Evolutionary conservation across 192 early-diverging fungal species (phyloP), one percentile per base, ranked within the genome.

Genomic region (Martensiomyces pterosporus): DNA sequence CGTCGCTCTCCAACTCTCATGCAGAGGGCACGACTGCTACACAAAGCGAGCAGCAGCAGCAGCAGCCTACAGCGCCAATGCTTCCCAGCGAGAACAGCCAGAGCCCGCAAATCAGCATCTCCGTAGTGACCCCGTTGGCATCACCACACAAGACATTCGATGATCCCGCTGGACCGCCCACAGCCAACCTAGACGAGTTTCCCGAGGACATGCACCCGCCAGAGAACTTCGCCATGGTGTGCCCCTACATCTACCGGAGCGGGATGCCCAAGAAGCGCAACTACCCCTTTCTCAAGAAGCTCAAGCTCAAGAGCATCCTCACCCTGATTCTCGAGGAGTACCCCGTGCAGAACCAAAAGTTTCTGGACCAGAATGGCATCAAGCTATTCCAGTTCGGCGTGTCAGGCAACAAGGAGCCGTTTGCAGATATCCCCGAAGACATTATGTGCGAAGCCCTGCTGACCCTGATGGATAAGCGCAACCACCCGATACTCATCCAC

Each of bases 161-260:
- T 9, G 21, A 47, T 3, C 49, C 51, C 34, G 16, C 35, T 9
- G n/a, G n/a, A n/a, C n/a, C n/a, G n/a, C n/a, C n/a, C n/a, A n/a
- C n/a, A n/a, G n/a, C n/a, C n/a, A n/a, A n/a, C n/a, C n/a, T n/a
- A n/a, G 54, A 48, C 7, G 45, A 49, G 9, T 52, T 53, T 18
- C 66, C 66, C n/a, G 68, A 72, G 26, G 64, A 82, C 6, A 42
- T 95, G 15, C 84, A 92, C 38, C 94, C 94, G 9, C 91, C 92
- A 0, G 83, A 90, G 43, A 97, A 97, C 80, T 95, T 98, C 68
- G 86, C 85, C 44, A 94, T 97, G 91, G 94, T 99, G 16, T 84
- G 86, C 24, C 84, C 85, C 6, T 87, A 87, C 45, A 84, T 99
- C n/a, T 99, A 97, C 61, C 80, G 96, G 41, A 89, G 87, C 36